A percentile compares a stretch with the other conserved stretches of the same genome.
These are phyloP conservation scores for Saturnispora quitensis DNA, from an alignment of 805 yeast species.

Conservation along the genomic window DNA sequence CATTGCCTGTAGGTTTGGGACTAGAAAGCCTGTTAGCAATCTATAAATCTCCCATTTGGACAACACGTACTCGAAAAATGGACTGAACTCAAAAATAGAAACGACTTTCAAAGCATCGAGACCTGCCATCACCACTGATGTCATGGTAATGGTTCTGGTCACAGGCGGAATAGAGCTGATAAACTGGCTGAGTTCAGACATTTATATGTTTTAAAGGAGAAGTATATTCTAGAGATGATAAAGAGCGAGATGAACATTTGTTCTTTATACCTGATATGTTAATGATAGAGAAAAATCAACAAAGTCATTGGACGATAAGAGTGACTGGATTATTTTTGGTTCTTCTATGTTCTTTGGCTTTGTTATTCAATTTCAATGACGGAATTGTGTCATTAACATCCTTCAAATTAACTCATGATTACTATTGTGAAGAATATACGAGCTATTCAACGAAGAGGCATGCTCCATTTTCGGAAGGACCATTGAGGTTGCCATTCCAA, in stretches of 20 bases:
- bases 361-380: background rate
- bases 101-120: conserved; percentile 27
- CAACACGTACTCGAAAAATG: conserved; percentile 25
- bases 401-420: background rate
- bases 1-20: conserved; percentile 34
- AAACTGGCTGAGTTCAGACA: conserved; percentile 30
- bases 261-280: background rate
- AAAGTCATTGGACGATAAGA: background rate
- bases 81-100: conserved; percentile 18
- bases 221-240: background rate
- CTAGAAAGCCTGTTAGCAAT: conserved; percentile 40
- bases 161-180: conserved; percentile 48
- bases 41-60: conserved; percentile 36
- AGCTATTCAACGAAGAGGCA: conserved; percentile 49
- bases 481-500: conserved; percentile 54
- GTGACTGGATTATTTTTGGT: background rate
- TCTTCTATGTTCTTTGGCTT: background rate
- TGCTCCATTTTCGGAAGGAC: conserved; percentile 50
- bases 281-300: background rate
- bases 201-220: conserved; percentile 5
- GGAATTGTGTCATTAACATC: background rate
- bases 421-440: conserved; percentile 51
- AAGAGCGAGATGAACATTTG: conserved; percentile 1
- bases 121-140: conserved; percentile 38
- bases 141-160: conserved; percentile 45